A percentile compares a stretch with the other conserved stretches of the same genome.
Conservation (phyloP, 2,329 filamentous ascomycete genomes). For the Pseudocercospora musae region DNA sequence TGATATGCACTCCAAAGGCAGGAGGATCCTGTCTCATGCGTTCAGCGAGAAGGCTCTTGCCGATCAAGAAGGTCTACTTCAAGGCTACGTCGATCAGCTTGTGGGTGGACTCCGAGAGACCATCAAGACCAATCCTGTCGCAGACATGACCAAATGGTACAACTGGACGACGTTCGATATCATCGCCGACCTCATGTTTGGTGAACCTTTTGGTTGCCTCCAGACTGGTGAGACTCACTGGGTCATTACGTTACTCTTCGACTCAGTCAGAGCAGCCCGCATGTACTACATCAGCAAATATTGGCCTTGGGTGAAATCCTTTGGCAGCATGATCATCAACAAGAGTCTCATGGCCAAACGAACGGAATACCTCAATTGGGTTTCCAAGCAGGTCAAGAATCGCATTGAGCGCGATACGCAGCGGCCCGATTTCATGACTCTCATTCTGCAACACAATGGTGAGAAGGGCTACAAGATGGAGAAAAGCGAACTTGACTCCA, state of each 20-base stretch:
- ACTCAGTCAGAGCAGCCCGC: conserved; percentile 28
- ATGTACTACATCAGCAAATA: conserved; percentile 28
- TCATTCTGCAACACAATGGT: conserved; percentile 45
- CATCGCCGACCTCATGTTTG: conserved; percentile 27
- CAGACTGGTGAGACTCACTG: conserved; percentile 26
- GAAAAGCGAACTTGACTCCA: conserved; percentile 34
- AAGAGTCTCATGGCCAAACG: conserved; percentile 20
- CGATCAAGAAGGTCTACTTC: conserved; percentile 41
- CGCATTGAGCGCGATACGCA: conserved; percentile 31
- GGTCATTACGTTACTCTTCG: conserved; percentile 28
- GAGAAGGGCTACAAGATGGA: conserved; percentile 24
- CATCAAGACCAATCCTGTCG: conserved; percentile 11
- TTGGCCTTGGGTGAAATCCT: conserved; percentile 25
- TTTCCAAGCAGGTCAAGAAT: conserved; percentile 27
- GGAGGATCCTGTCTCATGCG: conserved; percentile 40
- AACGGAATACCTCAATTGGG: conserved; percentile 24
- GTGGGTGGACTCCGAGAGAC: conserved; percentile 37
- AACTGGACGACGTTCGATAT: conserved; percentile 40
- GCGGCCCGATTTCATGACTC: conserved; percentile 47
- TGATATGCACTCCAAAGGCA: conserved; percentile 38
- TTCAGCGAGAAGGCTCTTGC: conserved; percentile 44
- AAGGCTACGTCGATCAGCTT: conserved; percentile 40
- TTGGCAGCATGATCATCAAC: conserved; percentile 24
- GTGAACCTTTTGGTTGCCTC: conserved; percentile 32
- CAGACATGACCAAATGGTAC: conserved; percentile 34